Percentiles rank a stretch among this genome's conserved stretches.
Conservation (phyloP, 2,329 filamentous ascomycete species). For the Aspergillus quadricinctus region DNA sequence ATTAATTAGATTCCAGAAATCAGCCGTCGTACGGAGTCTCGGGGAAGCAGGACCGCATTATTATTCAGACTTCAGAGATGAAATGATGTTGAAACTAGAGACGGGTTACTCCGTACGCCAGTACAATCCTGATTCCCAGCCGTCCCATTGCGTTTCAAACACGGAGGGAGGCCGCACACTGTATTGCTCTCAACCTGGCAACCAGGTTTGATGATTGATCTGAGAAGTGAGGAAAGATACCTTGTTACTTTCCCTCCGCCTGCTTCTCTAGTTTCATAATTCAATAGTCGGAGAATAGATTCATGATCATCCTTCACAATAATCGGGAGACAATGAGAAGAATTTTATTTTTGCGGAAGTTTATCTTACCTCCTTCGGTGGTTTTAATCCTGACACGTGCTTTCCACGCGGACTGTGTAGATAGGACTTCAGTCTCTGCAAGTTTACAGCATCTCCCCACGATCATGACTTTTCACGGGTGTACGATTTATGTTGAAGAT, state of each 20-base stretch:
- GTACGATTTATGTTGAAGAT: neutral
- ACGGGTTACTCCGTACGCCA: neutral
- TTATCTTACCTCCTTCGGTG: no score
- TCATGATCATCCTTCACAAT: neutral
- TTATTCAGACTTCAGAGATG: no score
- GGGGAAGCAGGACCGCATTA: no score
- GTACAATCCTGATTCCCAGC: neutral
- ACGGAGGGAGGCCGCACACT: no score
- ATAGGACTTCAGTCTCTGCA: neutral
- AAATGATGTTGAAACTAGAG: neutral
- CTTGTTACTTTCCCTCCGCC: neutral
- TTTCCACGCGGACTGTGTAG: neutral
- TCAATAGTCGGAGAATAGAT: neutral
- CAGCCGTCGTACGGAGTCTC: no score
- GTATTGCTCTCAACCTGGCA: neutral
- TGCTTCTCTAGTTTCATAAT: neutral
- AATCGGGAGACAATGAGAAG: neutral
- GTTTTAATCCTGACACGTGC: neutral
- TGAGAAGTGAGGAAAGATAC: neutral
- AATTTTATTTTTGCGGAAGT: neutral
- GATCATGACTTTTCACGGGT: neutral
- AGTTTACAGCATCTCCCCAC: neutral
- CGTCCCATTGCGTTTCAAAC: no score
- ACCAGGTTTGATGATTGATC: neutral
- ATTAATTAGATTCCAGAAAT: no score